Percentiles rank a stretch among this genome's conserved stretches.
These are phyloP conservation scores for Dactylorhiza incarnata DNA, from an alignment of 106 monocot genomes.

Conservation along the genomic window DNA sequence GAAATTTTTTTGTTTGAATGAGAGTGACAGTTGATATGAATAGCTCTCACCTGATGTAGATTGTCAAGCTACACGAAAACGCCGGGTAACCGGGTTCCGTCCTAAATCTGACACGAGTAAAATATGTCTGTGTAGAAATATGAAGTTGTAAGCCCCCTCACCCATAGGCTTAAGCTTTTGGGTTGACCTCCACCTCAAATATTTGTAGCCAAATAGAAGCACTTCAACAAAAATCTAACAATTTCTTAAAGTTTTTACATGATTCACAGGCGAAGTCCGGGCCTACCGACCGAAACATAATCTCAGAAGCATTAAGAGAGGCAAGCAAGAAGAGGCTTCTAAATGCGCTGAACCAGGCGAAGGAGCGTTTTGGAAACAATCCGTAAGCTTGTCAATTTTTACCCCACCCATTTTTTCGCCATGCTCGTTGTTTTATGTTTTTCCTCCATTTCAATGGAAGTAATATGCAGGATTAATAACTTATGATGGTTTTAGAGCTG, in stretches of 20 bases:
- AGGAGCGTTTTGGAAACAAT: slow-evolving; percentile 38
- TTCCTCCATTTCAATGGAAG: neutral
- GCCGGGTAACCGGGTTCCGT: no score
- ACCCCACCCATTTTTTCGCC: neutral
- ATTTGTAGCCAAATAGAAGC: neutral
- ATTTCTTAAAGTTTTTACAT: neutral
- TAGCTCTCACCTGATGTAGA: no score
- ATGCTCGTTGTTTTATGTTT: neutral
- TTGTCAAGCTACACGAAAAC: no score
- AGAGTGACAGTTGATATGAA: no score
- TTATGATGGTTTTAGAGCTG: neutral
- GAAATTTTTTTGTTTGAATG: no score
- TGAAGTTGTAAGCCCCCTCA: neutral
- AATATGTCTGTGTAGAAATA: neutral
- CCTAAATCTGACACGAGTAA: no score
- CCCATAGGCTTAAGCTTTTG: no score
- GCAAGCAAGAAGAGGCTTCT: slow-evolving; percentile 53
- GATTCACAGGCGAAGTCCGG: slow-evolving; percentile 23
- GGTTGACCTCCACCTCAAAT: no score
- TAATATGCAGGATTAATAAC: neutral
- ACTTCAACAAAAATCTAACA: neutral
- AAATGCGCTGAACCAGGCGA: slow-evolving; percentile 43
- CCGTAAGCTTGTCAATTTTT: slow-evolving; percentile 32
- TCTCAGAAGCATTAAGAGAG: slow-evolving; percentile 66
- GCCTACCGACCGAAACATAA: slow-evolving; percentile 34